These are phyloP conservation scores for Lojkania enalia DNA, from an alignment of 2,329 filamentous ascomycete species.

Conservation along the genomic window DNA sequence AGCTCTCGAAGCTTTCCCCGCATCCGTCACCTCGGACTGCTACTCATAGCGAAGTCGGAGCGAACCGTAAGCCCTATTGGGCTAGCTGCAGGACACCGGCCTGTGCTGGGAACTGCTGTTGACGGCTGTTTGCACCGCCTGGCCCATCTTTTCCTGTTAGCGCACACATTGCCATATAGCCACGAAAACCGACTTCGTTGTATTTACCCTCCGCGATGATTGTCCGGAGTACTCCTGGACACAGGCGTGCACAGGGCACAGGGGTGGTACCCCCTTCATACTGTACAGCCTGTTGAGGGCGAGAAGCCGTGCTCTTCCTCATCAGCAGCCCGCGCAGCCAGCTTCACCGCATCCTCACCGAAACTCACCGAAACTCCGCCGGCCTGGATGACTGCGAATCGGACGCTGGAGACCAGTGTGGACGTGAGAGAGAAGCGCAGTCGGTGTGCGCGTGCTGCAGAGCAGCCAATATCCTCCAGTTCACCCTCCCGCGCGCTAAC, in stretches of 20 bases:
- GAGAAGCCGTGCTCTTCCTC: too few species aligned
- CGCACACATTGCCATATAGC: too few species aligned
- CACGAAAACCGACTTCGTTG: too few species aligned
- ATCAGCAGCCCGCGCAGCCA: neutral
- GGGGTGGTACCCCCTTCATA: too few species aligned
- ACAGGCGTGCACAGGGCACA: too few species aligned
- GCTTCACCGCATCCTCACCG: slow-evolving; percentile 1
- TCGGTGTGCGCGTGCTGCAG: slow-evolving; percentile 19
- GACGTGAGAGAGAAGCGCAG: slow-evolving; percentile 6
- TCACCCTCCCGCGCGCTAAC: slow-evolving; percentile 5
- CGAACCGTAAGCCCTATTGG: slow-evolving; percentile 16
- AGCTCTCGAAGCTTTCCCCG: slow-evolving; percentile 38
- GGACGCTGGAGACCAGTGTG: neutral
- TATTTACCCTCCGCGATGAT: too few species aligned
- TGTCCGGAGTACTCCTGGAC: too few species aligned
- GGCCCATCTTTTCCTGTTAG: too few species aligned
- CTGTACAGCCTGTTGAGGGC: too few species aligned
- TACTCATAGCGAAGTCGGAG: slow-evolving; percentile 13
- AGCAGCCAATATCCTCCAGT: neutral
- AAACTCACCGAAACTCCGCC: slow-evolving; percentile 5
- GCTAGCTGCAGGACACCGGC: slow-evolving; percentile 7
- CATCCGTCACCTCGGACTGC: slow-evolving; percentile 17
- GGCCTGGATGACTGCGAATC: slow-evolving; percentile 1
- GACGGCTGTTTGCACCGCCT: too few species aligned
- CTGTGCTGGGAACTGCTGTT: too few species aligned